Percentiles rank a stretch among this genome's conserved stretches.
Evolutionary conservation across 148 eudicot species (phyloP).

Genomic region (Chenopodium berlandieri): DNA sequence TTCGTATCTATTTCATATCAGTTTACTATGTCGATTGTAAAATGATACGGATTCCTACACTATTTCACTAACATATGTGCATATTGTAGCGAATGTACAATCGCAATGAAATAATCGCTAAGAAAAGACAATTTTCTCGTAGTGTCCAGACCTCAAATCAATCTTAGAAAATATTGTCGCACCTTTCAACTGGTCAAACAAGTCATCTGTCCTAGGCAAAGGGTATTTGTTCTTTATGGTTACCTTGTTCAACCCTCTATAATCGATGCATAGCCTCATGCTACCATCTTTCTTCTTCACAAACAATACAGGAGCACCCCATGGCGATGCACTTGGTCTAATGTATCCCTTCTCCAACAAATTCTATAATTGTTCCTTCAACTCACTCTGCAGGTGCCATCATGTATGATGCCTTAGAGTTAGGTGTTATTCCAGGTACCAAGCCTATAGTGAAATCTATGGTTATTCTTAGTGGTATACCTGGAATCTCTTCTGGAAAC

Average conservation of each 20-base stretch:
- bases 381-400: conserved; percentile 19
- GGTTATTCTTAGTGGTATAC: conserved; percentile 3
- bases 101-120: no score
- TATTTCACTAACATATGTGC: no score
- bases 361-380: background rate
- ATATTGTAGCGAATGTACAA: no score
- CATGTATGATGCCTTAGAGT: conserved; percentile 16
- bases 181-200: no score
- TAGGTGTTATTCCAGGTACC: conserved; percentile 11
- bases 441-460: conserved; percentile 15
- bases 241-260: background rate
- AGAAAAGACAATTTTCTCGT: no score
- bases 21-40: no score
- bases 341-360: background rate
- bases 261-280: background rate
- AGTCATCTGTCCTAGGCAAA: no score
- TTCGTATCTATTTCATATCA: no score
- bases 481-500: conserved; percentile 8
- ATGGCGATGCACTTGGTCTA: background rate
- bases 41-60: no score
- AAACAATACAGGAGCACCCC: background rate
- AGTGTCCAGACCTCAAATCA: no score
- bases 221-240: background rate
- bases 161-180: no score
- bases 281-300: background rate